Evolutionary conservation across 2,329 filamentous ascomycete genomes (phyloP), one percentile per base, ranked within the genome.

Genomic region (Blastomyces silverae): DNA sequence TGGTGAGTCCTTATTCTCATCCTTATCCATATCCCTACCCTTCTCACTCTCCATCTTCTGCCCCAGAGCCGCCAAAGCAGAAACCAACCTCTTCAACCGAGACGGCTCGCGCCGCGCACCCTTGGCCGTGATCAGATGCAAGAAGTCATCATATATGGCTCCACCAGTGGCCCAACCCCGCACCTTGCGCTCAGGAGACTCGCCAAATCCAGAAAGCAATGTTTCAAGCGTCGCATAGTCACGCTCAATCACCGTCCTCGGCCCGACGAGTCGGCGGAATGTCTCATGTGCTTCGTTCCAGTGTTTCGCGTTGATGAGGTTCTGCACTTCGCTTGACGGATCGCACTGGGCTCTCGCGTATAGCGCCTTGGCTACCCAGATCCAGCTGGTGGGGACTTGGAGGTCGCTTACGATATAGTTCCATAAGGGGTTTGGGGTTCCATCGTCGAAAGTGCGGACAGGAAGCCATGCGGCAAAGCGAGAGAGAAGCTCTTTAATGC

Each of bases 321-420:
- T 94, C 64, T 88, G 83, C 11, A 93, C 89, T 75, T 96, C 91
- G 5, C 82, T 81, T 57, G 82, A 83, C 13, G 89, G 82, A 73
- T 92, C 86, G 68, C 87, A 85, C 71, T 84, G 85, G 65, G 87
- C 87, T 67, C 90, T 89, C 77, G 91, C 92, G 76, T 89, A 89
- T 17, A 93, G 82, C 15, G 92, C 92, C 73, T 92, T 90, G 22
- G 94, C 91, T 66, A 91, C 86, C 86, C 90, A 96, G 61, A 97
- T 83, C 92, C 93, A 96, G 3, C 83, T 76, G 1, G 82, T 77
- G 0, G 93, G 91, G 53, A 97, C 85, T 67, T 85, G 84, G 63
- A 92, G 84, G 42, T 85, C 85, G 56, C 83, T 79, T 0, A 84
- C 84, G 28, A 94, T 79, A 17, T 83, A 82, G 13, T 77, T 79